Conservation (phyloP, 345 rosid species). For the Mallotus nudiflorus region DNA sequence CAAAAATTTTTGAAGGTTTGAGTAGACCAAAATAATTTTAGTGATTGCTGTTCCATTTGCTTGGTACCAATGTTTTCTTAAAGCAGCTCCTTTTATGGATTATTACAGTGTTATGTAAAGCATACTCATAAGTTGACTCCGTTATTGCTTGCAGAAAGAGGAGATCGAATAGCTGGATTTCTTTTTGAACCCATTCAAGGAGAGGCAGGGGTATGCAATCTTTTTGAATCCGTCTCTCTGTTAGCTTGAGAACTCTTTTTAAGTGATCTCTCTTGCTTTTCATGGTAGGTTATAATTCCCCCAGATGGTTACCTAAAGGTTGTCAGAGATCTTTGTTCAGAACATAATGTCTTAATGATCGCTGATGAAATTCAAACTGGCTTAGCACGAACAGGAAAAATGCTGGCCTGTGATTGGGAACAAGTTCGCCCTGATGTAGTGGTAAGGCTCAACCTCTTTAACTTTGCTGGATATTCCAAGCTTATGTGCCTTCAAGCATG, state of each 20-base stretch:
- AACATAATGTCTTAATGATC: slow-evolving; percentile 81
- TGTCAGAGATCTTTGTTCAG: slow-evolving; percentile 82
- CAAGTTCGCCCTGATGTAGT: slow-evolving; percentile 84
- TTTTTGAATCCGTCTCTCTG: no score
- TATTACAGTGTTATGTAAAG: not conserved
- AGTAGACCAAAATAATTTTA: not conserved
- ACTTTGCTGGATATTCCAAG: no score
- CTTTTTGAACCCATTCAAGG: slow-evolving; percentile 99
- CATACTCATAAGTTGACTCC: not conserved
- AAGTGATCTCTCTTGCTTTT: not conserved
- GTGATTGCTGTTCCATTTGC: slow-evolving; percentile 6
- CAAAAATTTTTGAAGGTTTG: slow-evolving; percentile 74
- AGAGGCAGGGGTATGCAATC: slow-evolving; percentile 87
- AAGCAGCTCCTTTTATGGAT: not conserved
- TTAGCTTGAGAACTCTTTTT: no score
- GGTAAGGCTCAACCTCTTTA: slow-evolving; percentile 42
- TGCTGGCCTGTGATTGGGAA: slow-evolving; percentile 98
- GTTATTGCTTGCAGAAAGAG: slow-evolving; percentile 53
- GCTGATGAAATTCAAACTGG: slow-evolving; percentile 98
- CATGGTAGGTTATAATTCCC: slow-evolving; percentile 70
- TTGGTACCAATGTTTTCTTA: not conserved
- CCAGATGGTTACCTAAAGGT: slow-evolving; percentile 77
- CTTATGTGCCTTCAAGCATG: slow-evolving; percentile 6
- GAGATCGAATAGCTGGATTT: slow-evolving; percentile 83
- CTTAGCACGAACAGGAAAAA: slow-evolving; percentile 77